Evolutionary conservation across 1,284 basidiomycete species (phyloP), one percentile per base, ranked within the genome.

Genomic region (Ceratobasidium sp.): DNA sequence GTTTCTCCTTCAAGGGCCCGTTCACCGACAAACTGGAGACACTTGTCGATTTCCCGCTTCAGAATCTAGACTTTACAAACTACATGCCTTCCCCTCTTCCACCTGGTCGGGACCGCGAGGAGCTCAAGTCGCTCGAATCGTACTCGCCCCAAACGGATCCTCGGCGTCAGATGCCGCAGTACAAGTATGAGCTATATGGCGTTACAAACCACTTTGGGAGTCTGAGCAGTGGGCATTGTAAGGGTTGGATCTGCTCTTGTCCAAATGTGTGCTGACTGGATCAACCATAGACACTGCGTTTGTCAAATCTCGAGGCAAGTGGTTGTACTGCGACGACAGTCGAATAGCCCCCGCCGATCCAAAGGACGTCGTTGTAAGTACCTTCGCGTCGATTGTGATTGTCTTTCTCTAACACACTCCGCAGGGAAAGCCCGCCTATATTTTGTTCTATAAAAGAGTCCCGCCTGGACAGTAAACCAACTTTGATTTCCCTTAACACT

Each of bases 11-110:
- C 80, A 94, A 95, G 81, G 97, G 97, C 0, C 93, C 93, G 1
- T 98, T 97, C 85, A 97, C 96, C 66, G 97, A 99, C 87, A 99
- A 99, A 87, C 91, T 96, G 77, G 95, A 97, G 85, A 96, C 95
- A 7, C 90, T 92, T 76, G 93, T 97, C 73, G 94, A 97, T 80
- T 99, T 96, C 86, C 97, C 97, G 9, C 87, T 94, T 78, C 92
- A 91, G 78, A 86, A 87, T 44, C 88, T 99, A 51, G 97, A 99
- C 83, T 86, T 99, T 64, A 97, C 96, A 33, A 91, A 93, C 83
- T 97, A 96, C 84, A 93, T 99, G 89, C 97, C 97, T 0, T 88
- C 90, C 5, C 91, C 93, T 2, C 85, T 93, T n/a, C 90, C 93
- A 3, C 90, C 91, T 39, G 91, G 92, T 64, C 86, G 87, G 61